Evolutionary conservation across 768 basidiomycete species (phyloP).

Genomic region (Amanita exitialis): DNA sequence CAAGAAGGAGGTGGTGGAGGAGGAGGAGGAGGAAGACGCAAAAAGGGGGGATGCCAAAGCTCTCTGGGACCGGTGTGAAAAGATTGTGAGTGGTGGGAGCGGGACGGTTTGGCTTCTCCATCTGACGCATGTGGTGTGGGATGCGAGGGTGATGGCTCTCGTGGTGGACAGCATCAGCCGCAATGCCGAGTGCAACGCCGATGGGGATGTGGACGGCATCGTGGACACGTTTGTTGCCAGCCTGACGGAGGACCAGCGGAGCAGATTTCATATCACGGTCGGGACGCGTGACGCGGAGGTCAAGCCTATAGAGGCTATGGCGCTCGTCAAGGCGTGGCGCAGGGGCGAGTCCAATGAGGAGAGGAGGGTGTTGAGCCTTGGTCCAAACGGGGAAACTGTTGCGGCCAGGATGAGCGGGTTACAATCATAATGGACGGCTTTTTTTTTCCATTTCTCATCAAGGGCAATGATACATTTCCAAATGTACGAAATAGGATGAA

Average conservation of each 20-base stretch:
- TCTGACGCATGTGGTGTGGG: constrained; percentile 61
- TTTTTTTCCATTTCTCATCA: neutral
- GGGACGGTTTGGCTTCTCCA: constrained; percentile 40
- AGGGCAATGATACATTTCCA: neutral
- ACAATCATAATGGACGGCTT: neutral
- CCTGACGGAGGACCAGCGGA: constrained; percentile 35
- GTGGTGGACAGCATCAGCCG: constrained; percentile 51
- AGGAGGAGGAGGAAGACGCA: constrained; percentile 1
- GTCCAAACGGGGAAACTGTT: neutral
- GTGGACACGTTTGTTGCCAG: constrained; percentile 30
- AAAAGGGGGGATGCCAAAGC: constrained; percentile 11
- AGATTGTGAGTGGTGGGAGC: constrained; percentile 26
- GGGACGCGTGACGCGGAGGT: constrained; percentile 53
- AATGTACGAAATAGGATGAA: too few species aligned
- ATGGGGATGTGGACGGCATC: constrained; percentile 11
- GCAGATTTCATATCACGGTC: constrained; percentile 76
- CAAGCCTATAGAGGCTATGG: constrained; percentile 58
- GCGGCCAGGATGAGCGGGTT: constrained; percentile 2
- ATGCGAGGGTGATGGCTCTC: constrained; percentile 40
- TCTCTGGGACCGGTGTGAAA: constrained; percentile 41
- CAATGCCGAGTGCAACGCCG: constrained; percentile 1
- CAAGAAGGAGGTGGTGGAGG: constrained; percentile 25
- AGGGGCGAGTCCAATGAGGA: constrained; percentile 14
- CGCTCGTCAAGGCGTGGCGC: constrained; percentile 48
- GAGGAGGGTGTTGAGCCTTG: neutral